Conservation (phyloP, 176 grass and related monocot genomes). For the Triticum timopheevii region DNA sequence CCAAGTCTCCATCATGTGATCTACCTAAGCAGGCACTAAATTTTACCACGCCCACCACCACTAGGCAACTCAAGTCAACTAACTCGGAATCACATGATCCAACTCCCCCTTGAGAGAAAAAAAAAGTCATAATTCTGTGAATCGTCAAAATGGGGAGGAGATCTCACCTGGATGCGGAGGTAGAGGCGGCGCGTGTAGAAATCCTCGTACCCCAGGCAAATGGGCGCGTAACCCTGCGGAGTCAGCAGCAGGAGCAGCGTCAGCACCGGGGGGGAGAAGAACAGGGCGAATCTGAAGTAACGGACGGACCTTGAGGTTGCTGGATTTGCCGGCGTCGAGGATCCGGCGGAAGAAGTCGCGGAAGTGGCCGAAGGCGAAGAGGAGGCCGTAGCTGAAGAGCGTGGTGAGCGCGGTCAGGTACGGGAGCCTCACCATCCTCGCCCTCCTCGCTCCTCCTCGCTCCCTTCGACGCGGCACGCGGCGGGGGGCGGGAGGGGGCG, state of each 20-base stretch:
- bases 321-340: conserved; percentile 69
- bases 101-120: neutral
- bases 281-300: neutral
- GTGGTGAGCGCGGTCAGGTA: conserved; percentile 71
- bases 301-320: conserved; percentile 57
- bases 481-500: neutral
- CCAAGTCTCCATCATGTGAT: neutral
- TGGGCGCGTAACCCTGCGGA: conserved; percentile 80
- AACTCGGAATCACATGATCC: neutral
- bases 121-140: neutral
- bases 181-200: conserved; percentile 95
- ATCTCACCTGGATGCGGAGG: conserved; percentile 86
- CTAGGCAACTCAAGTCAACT: neutral
- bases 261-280: neutral
- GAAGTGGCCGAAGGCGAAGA: conserved; percentile 88
- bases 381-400: conserved; percentile 88
- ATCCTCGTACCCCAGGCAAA: conserved; percentile 89
- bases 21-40: neutral
- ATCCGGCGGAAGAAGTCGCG: conserved; percentile 75
- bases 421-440: conserved; percentile 74
- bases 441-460: neutral
- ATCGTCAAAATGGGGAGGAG: neutral
- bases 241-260: neutral
- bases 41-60: neutral
- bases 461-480: neutral